Evolutionary conservation across 169 alveolate genomes (phyloP).

Genomic region (Besnoitia besnoiti): DNA sequence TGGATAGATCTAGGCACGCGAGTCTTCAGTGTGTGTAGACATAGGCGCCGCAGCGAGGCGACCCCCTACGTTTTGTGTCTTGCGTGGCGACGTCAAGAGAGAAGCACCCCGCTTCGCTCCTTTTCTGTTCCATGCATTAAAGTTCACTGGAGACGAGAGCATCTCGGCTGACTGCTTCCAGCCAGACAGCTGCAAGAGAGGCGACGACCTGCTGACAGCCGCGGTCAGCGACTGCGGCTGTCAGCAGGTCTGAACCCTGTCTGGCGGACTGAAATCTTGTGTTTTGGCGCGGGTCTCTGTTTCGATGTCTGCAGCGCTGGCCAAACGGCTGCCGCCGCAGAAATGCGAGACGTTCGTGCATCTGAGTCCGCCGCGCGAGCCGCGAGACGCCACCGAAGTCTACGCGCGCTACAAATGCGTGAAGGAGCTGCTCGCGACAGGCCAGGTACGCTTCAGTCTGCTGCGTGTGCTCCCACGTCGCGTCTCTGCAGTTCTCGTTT

Average conservation of each 20-base stretch:
- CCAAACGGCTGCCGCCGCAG: constrained; percentile 64
- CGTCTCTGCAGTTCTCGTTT: too few relatives aligned
- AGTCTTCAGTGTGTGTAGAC: background rate
- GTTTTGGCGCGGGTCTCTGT: background rate
- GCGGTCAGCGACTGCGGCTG: too few relatives aligned
- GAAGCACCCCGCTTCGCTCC: too few relatives aligned
- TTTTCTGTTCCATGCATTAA: background rate
- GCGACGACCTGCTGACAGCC: too few relatives aligned
- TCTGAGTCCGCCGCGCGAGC: constrained; percentile 61
- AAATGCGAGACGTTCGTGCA: constrained; percentile 65
- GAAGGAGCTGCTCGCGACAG: constrained; percentile 25
- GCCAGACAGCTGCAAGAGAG: background rate
- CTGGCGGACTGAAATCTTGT: background rate
- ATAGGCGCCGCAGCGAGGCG: background rate
- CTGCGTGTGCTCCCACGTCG: too few relatives aligned
- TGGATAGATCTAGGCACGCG: background rate
- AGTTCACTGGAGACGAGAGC: too few relatives aligned
- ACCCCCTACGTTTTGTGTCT: background rate
- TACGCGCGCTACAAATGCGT: constrained; percentile 21
- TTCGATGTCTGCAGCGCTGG: constrained; percentile 52
- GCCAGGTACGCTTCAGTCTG: background rate
- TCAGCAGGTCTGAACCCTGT: too few relatives aligned
- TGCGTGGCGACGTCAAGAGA: too few relatives aligned
- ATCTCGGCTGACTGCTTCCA: too few relatives aligned
- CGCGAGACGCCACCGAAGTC: background rate